phyloP scores from a whole-genome alignment of 2,329 filamentous ascomycete species.

The Plectosphaerella plurivora region DNA sequence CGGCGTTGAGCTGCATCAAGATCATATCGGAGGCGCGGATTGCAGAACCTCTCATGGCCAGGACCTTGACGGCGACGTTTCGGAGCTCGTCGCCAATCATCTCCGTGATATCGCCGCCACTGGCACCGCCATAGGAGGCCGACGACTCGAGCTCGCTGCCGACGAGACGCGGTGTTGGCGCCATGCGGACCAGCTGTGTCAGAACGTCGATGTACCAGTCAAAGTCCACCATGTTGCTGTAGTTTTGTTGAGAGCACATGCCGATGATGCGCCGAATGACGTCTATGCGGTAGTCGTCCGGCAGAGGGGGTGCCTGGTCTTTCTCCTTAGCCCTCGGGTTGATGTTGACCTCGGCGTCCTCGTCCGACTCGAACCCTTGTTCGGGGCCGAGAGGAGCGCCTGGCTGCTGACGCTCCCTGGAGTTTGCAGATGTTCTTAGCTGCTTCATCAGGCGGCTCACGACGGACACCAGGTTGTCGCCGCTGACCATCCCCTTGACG shows the following conservation, averaged over 20 bases:
- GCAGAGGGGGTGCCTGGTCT: constrained; percentile 56
- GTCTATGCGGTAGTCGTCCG: constrained; percentile 79
- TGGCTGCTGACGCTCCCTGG: constrained; percentile 37
- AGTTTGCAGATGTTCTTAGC: constrained; percentile 61
- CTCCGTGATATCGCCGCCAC: constrained; percentile 52
- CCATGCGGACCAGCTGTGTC: constrained; percentile 74
- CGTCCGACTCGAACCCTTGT: constrained; percentile 41
- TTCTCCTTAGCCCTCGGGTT: constrained; percentile 24
- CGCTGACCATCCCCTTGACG: constrained; percentile 88
- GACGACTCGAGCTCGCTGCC: constrained; percentile 30
- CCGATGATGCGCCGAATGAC: constrained; percentile 79
- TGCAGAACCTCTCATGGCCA: constrained; percentile 74
- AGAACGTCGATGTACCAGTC: constrained; percentile 96
- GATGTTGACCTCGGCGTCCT: constrained; percentile 42
- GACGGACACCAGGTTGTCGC: constrained; percentile 77
- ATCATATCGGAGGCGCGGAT: constrained; percentile 79
- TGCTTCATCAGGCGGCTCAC: constrained; percentile 86
- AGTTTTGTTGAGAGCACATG: constrained; percentile 89
- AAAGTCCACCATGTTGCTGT: constrained; percentile 81
- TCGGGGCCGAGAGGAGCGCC: constrained; percentile 39
- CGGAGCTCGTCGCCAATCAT: constrained; percentile 80
- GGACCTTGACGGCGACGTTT: constrained; percentile 88
- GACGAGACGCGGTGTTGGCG: constrained; percentile 42
- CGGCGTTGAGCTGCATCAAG: constrained; percentile 50
- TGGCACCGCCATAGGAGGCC: constrained; percentile 18